Evolutionary conservation across 441 rosid genomes (phyloP), one percentile per base, ranked within the genome.

Genomic region (Bocquillonia castaneifolia): DNA sequence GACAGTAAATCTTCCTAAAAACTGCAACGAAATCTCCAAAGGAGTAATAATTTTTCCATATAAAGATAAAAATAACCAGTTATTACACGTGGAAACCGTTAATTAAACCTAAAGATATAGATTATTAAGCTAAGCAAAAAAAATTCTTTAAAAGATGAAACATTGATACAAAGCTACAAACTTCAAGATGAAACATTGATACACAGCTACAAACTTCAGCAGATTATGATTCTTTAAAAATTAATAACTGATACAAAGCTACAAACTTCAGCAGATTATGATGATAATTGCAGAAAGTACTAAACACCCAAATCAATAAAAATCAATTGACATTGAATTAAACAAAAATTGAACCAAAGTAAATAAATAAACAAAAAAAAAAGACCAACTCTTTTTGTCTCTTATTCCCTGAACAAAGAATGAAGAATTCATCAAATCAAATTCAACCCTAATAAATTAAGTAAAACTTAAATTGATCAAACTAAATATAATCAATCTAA

Each of bases 401-500:
- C 42, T 39, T 39, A 8, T 39, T 10, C 42, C 12, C 42, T 39
- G 12, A 39, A 39, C 42, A 39, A 17, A 17, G 50, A 44, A 18
- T 9, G 51, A 47, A 47, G 20, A 47, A 2, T 47, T 18, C 39
- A 56, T 56, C 61, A 34, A 32, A 29, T 56, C 15, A 23, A 22
- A 59, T 22, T n/a, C 17, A 37, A 13, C 20, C 3, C 26, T 34
- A 2, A 39, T 6, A 20, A 36, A 59, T 37, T 37, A 58, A 20
- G n/a, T n/a, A n/a, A 58, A 34, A 3, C 23, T 3, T 8, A 23
- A 34, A 2, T 39, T 22, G 14, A 37, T n/a, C n/a, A 37, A 59
- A 59, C 47, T 34, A 7, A 59, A 36, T n/a, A 59, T 23, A 59
- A 59, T 22, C 48, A 39, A 59, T 59, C n/a, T 44, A 18, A 23